phyloP scores from a whole-genome alignment of 805 yeast genomes.

The Isabelozyma gotoi region DNA sequence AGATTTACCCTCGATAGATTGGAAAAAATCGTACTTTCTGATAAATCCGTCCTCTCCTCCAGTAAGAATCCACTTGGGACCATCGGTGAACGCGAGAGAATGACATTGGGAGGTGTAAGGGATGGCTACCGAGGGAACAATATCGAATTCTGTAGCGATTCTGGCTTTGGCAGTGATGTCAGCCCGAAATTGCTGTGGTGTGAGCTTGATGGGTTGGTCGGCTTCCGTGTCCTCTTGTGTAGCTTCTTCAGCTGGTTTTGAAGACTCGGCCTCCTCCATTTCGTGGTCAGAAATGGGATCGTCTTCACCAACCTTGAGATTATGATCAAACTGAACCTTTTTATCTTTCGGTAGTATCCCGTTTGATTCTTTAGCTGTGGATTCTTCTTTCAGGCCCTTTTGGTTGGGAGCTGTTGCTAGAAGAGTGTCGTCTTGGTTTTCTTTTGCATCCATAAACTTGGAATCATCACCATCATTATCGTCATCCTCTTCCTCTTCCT shows the following conservation, averaged over 20 bases:
- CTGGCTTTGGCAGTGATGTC: slow-evolving; percentile 44
- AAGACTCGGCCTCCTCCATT: slow-evolving; percentile 4
- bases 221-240: slow-evolving; percentile 2
- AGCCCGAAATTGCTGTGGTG: slow-evolving; percentile 15
- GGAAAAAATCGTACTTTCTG: slow-evolving; percentile 82
- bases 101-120: slow-evolving; percentile 80
- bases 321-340: slow-evolving; percentile 9
- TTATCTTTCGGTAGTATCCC: slow-evolving; percentile 3
- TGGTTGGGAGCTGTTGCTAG: neutral
- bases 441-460: slow-evolving; percentile 13
- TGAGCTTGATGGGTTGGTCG: neutral
- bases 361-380: neutral
- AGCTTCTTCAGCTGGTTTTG: slow-evolving; percentile 3
- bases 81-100: slow-evolving; percentile 72
- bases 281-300: slow-evolving; percentile 4
- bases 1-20: slow-evolving; percentile 81
- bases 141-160: slow-evolving; percentile 58
- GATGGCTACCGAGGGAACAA: slow-evolving; percentile 83
- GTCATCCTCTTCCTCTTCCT: slow-evolving; percentile 15
- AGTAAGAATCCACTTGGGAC: slow-evolving; percentile 82
- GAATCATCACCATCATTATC: slow-evolving; percentile 17
- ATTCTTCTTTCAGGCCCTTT: slow-evolving; percentile 2
- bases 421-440: slow-evolving; percentile 7
- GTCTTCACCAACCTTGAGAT: slow-evolving; percentile 6
- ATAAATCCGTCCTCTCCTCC: slow-evolving; percentile 97